A percentile compares a stretch with the other conserved stretches of the same genome.
phyloP scores from a whole-genome alignment of 2,329 filamentous ascomycete species.

The Claviceps sp. region DNA sequence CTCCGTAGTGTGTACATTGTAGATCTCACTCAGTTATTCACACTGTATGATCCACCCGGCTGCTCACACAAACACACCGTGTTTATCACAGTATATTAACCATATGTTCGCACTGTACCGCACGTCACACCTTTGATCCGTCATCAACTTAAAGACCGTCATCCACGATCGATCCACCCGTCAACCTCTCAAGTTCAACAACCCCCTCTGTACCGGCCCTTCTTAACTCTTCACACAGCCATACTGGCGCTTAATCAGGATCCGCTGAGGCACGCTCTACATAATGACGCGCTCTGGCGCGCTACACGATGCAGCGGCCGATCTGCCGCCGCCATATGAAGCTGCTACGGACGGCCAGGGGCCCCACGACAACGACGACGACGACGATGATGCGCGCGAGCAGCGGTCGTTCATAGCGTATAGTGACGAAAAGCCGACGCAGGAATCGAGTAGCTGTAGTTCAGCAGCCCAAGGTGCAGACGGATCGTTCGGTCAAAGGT shows the following conservation, averaged over 20 bases:
- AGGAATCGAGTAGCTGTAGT: neutral
- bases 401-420: neutral
- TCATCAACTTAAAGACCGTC: too few relatives aligned
- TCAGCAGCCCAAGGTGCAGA: neutral
- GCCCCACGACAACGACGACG: neutral
- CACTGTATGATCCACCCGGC: too few relatives aligned
- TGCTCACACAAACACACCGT: too few relatives aligned
- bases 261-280: neutral
- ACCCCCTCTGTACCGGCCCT: too few relatives aligned
- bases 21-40: too few relatives aligned
- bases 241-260: neutral
- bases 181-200: too few relatives aligned
- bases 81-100: too few relatives aligned
- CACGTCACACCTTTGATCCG: too few relatives aligned
- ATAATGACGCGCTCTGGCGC: neutral
- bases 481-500: neutral
- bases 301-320: neutral
- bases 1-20: too few relatives aligned
- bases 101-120: too few relatives aligned
- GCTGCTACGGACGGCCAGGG: neutral
- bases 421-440: neutral
- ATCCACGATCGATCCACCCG: too few relatives aligned
- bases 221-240: too few relatives aligned
- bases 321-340: conserved; percentile 1
- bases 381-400: neutral